These are phyloP conservation scores for Halenospora varia DNA, from an alignment of 495 filamentous ascomycete species.

Conservation along the genomic window DNA sequence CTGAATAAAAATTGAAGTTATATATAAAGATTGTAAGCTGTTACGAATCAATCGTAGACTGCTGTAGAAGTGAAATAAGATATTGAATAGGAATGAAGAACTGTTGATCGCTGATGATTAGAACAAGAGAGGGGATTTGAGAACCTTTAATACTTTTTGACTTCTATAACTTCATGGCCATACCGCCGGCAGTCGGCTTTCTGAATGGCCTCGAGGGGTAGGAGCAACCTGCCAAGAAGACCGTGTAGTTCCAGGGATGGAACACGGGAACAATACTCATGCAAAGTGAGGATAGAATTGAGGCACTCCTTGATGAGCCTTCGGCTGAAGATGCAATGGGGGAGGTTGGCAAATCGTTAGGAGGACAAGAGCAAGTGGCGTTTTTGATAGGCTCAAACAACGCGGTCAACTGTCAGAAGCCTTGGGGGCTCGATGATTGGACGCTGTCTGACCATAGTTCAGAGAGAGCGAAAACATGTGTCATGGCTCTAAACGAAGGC, in stretches of 20 bases:
- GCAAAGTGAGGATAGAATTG: background rate
- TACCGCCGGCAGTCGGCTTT: background rate
- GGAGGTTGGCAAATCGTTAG: too few relatives aligned
- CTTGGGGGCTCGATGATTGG: background rate
- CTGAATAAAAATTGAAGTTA: conserved; percentile 4
- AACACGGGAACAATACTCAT: background rate
- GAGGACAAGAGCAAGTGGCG: background rate
- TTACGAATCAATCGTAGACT: conserved; percentile 26
- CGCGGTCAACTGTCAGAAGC: conserved; percentile 5
- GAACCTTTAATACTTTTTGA: conserved; percentile 21
- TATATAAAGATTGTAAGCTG: conserved; percentile 20
- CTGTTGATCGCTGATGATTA: conserved; percentile 24
- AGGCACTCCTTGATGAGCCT: too few relatives aligned
- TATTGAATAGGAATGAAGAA: conserved; percentile 3
- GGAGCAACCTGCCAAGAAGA: background rate
- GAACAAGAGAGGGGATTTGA: conserved; percentile 18
- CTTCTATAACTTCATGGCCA: background rate
- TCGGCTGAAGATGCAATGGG: background rate
- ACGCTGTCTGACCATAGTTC: background rate
- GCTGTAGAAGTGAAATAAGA: conserved; percentile 18
- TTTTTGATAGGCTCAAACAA: conserved; percentile 4
- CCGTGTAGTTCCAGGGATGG: background rate
- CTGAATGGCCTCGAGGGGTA: background rate
- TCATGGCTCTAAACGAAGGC: conserved; percentile 2
- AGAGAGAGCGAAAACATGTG: background rate